phyloP scores from a whole-genome alignment of 768 basidiomycete species.

The Russula ochroleuca region DNA sequence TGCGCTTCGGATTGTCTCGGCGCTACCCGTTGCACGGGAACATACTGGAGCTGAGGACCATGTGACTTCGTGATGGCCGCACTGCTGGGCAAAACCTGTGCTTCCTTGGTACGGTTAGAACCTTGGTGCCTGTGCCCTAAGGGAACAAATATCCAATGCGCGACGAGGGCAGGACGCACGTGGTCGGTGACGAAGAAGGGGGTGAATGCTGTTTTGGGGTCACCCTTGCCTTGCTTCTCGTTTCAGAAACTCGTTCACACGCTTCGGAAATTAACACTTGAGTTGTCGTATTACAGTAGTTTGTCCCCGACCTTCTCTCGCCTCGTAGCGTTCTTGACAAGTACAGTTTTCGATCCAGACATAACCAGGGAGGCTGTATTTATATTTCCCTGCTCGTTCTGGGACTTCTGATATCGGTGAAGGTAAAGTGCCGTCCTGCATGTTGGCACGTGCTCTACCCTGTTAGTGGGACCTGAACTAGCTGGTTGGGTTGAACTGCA shows the following conservation, averaged over 20 bases:
- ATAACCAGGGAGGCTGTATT: not conserved
- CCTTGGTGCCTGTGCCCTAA: not conserved
- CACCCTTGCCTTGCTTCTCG: not conserved
- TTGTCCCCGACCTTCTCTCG: not conserved
- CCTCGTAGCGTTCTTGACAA: not conserved
- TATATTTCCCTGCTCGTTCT: not conserved
- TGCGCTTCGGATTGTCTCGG: not conserved
- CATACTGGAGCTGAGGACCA: not conserved
- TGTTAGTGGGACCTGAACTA: not conserved
- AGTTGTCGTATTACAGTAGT: not conserved
- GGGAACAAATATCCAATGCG: not conserved
- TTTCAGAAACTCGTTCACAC: slow-evolving; percentile 5
- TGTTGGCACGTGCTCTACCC: not conserved
- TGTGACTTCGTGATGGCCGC: not conserved
- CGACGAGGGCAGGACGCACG: slow-evolving; percentile 6
- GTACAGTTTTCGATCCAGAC: not conserved
- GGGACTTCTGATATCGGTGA: not conserved
- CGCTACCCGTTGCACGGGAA: not conserved
- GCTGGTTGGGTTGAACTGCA: not conserved
- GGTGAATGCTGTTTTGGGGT: too few relatives aligned
- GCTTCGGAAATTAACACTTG: not conserved
- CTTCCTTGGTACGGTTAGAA: slow-evolving; percentile 18
- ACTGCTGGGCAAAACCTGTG: not conserved
- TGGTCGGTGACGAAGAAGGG: not conserved
- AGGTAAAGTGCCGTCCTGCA: not conserved